Percentiles rank a stretch among this genome's conserved stretches.
phyloP scores from a whole-genome alignment of 805 yeast species.

The Metschnikowia baotianmanensis region DNA sequence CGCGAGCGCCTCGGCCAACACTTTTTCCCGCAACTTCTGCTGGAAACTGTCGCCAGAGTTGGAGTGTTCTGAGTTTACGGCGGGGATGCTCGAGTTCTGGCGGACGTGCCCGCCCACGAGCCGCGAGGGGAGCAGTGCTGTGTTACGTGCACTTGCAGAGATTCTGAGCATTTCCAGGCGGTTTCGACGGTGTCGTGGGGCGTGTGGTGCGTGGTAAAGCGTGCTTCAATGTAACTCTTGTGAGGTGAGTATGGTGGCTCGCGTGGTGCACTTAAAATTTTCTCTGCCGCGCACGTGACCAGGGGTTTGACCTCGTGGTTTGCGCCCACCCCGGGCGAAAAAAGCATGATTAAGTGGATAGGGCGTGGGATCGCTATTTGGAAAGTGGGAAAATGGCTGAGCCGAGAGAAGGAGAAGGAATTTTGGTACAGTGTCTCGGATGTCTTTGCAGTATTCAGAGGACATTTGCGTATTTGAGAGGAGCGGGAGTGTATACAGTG shows the following conservation, averaged over 20 bases:
- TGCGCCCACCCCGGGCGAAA: no score
- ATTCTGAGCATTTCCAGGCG: slow-evolving; percentile 4
- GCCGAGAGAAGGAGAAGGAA: no score
- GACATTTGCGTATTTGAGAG: no score
- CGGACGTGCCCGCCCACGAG: background rate
- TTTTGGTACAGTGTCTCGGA: no score
- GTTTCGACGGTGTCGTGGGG: no score
- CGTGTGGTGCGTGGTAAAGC: background rate
- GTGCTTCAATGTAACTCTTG: background rate
- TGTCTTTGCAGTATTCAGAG: no score
- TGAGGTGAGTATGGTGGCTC: background rate
- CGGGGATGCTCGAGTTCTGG: background rate
- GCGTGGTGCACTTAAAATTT: slow-evolving; percentile 1
- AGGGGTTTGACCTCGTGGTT: no score
- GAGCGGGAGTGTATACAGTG: no score
- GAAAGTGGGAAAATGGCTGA: no score
- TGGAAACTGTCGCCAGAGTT: slow-evolving; percentile 1
- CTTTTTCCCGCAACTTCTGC: slow-evolving; percentile 33
- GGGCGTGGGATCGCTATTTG: no score
- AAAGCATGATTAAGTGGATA: no score
- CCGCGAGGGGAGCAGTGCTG: background rate
- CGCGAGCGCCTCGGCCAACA: slow-evolving; percentile 44
- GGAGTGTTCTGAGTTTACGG: background rate
- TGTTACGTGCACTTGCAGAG: slow-evolving; percentile 1
- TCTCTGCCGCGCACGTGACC: slow-evolving; percentile 8